Evolutionary conservation across 2,329 filamentous ascomycete species (phyloP), one percentile per base, ranked within the genome.

Genomic region (Calonectria ilicicola): DNA sequence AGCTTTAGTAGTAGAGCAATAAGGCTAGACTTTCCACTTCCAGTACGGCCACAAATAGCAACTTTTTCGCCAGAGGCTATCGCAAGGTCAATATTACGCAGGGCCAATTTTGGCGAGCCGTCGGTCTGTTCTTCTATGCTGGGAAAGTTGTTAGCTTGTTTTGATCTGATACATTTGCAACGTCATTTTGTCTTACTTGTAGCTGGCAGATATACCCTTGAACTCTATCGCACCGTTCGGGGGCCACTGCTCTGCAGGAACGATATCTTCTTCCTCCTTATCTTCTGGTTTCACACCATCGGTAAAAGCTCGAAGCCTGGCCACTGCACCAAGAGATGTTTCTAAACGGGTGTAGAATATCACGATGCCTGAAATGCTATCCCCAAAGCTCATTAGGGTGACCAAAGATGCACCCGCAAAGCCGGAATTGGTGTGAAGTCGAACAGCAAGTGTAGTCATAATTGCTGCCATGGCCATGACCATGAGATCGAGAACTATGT

Each of bases 391-490:
- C 26, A 86, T 83, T 0, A 87, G 77, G 4, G 82, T 81, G 6
- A 87, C 75, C 17, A 87, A 64, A 65, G 82, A 81, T 12, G 84
- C 85, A 49, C 85, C 85, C 1, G 84, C 82, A 56, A 86, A 83
- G 1, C 82, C 84, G 2, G 83, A 79, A 64, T 81, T 83, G 4
- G 82, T 78, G 6, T 80, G 80, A 27, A 86, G 76, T 67, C 84
- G 82, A 0, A 89, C 89, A 0, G 88, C 86, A 1, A 91, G 80
- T 2, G 74, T 58, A 3, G 91, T 85, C 0, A 91, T 78, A 2
- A 87, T 72, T 1, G 87, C 81, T 1, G 88, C 88, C n/a, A 91
- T 81, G 1, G 82, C 82, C 0, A 87, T 86, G 0, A 90, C 87
- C 0, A 90, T 77, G 3, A 90, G 74, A 60, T 89, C 84, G 1